Conservation (phyloP, 2,329 filamentous ascomycete genomes). For the Stemphylium beticola region DNA sequence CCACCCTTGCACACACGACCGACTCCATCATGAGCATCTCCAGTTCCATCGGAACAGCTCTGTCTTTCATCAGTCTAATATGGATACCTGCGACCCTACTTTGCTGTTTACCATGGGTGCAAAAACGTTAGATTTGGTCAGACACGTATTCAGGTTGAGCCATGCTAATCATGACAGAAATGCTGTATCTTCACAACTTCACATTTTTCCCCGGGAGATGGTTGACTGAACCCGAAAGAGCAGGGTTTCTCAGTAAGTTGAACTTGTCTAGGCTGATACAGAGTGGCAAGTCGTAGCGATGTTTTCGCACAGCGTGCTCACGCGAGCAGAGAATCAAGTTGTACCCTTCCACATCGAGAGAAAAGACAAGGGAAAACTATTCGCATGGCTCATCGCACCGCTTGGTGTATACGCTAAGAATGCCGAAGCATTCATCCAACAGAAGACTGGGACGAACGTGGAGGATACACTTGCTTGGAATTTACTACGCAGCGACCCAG, state of each 20-base stretch:
- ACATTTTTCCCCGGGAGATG: slow-evolving; percentile 46
- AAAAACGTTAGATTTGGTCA: slow-evolving; percentile 33
- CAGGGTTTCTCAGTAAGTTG: slow-evolving; percentile 43
- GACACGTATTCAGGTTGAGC: background rate
- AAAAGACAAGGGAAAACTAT: slow-evolving; percentile 75
- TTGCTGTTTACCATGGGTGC: slow-evolving; percentile 47
- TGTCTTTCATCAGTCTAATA: slow-evolving; percentile 41
- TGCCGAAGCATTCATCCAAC: slow-evolving; percentile 67
- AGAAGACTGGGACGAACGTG: slow-evolving; percentile 45
- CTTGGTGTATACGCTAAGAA: slow-evolving; percentile 75
- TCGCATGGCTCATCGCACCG: slow-evolving; percentile 91
- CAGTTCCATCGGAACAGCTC: slow-evolving; percentile 23
- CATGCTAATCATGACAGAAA: slow-evolving; percentile 28
- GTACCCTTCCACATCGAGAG: slow-evolving; percentile 80
- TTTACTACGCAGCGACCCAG: slow-evolving; percentile 58
- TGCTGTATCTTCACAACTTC: slow-evolving; percentile 46
- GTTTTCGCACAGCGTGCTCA: slow-evolving; percentile 17
- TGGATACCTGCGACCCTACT: slow-evolving; percentile 45
- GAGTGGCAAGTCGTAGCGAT: background rate
- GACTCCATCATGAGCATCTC: slow-evolving; percentile 29
- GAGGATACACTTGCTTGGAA: slow-evolving; percentile 57
- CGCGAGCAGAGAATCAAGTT: slow-evolving; percentile 74
- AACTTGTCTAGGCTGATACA: background rate
- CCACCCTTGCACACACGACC: slow-evolving; percentile 7
- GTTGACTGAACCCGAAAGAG: slow-evolving; percentile 46